phyloP scores from a whole-genome alignment of 2,329 filamentous ascomycete species.

The Penicillium sp. region DNA sequence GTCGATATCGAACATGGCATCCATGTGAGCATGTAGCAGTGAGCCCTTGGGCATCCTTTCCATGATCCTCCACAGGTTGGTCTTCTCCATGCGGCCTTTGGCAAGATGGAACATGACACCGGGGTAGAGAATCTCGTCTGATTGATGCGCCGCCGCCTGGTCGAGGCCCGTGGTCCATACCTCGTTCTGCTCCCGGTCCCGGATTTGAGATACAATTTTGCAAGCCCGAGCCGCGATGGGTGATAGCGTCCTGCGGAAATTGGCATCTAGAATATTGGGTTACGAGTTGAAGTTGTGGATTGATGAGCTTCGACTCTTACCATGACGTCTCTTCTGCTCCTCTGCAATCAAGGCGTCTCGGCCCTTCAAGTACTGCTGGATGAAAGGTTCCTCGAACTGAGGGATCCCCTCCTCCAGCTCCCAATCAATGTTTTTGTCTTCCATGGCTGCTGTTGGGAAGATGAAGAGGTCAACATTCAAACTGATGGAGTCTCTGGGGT shows the following conservation, averaged over 20 bases:
- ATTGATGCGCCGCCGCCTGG: conserved; percentile 67
- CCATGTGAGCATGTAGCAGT: conserved; percentile 75
- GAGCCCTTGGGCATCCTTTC: conserved; percentile 84
- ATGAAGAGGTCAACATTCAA: neutral
- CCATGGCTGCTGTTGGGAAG: conserved; percentile 14
- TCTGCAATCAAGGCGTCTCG: conserved; percentile 76
- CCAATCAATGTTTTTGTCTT: conserved; percentile 32
- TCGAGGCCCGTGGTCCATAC: conserved; percentile 78
- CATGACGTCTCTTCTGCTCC: conserved; percentile 81
- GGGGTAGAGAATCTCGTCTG: conserved; percentile 70
- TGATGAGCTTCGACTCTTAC: conserved; percentile 51
- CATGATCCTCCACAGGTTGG: conserved; percentile 83
- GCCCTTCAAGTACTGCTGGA: conserved; percentile 79
- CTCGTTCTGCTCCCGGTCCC: conserved; percentile 73
- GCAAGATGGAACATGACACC: conserved; percentile 94
- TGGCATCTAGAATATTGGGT: conserved; percentile 27
- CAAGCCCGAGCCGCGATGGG: conserved; percentile 78
- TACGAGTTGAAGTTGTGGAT: conserved; percentile 3
- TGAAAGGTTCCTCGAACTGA: conserved; percentile 69
- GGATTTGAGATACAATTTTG: conserved; percentile 77
- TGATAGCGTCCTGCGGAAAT: conserved; percentile 62
- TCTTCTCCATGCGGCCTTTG: conserved; percentile 82
- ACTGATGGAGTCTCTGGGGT: neutral
- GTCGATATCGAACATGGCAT: conserved; percentile 88
- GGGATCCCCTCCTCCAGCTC: conserved; percentile 50